Evolutionary conservation across 495 filamentous ascomycete genomes (phyloP).

Genomic region (Aspergillus bertholletiae): DNA sequence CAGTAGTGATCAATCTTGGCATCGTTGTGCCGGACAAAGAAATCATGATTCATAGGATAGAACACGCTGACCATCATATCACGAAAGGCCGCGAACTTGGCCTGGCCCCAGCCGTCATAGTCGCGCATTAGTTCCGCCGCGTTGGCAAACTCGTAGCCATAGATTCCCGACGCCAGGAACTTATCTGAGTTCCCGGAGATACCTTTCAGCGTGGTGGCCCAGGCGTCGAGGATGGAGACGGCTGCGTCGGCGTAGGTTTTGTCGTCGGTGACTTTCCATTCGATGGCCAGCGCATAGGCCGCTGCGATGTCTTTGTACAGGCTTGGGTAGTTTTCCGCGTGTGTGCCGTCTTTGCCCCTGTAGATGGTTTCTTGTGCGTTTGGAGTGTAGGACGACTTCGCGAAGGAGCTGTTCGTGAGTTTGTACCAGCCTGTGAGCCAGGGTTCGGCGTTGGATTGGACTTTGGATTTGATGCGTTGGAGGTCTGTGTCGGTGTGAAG

Average conservation of each 20-base stretch:
- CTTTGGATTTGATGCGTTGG: slow-evolving; percentile 25
- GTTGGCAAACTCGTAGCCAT: slow-evolving; percentile 47
- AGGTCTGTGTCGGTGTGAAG: slow-evolving; percentile 38
- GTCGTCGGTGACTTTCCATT: slow-evolving; percentile 36
- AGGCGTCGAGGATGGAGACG: slow-evolving; percentile 34
- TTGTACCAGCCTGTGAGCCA: slow-evolving; percentile 35
- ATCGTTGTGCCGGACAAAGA: slow-evolving; percentile 29
- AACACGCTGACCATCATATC: slow-evolving; percentile 33
- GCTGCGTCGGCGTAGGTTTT: slow-evolving; percentile 31
- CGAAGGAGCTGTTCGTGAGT: slow-evolving; percentile 22
- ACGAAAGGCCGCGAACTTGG: slow-evolving; percentile 15
- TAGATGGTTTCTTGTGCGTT: slow-evolving; percentile 23
- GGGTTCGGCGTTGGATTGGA: slow-evolving; percentile 24
- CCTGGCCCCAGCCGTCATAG: slow-evolving; percentile 29
- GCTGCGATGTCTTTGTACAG: slow-evolving; percentile 39
- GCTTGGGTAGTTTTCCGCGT: slow-evolving; percentile 33
- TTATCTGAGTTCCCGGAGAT: slow-evolving; percentile 34
- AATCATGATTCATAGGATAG: slow-evolving; percentile 30
- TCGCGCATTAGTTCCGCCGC: slow-evolving; percentile 39
- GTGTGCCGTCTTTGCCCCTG: slow-evolving; percentile 22
- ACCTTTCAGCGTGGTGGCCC: slow-evolving; percentile 30
- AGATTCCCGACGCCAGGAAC: slow-evolving; percentile 40
- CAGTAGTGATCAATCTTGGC: slow-evolving; percentile 33
- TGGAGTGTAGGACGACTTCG: slow-evolving; percentile 22
- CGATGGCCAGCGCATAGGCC: slow-evolving; percentile 34